phyloP scores from a whole-genome alignment of 2,329 filamentous ascomycete genomes.

The Xylaria polymorpha region DNA sequence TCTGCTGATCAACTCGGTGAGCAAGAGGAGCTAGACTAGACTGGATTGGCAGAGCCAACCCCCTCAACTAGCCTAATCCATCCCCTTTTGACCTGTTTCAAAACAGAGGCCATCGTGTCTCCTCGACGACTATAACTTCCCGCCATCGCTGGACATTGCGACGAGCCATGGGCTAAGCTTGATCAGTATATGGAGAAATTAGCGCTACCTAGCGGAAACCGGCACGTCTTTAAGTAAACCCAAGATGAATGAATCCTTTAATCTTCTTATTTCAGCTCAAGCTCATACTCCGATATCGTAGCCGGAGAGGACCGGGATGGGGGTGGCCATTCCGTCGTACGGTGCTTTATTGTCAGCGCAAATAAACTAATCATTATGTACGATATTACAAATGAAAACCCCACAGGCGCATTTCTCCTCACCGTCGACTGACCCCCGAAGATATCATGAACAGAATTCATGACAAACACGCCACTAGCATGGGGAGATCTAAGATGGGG shows the following conservation, averaged over 20 bases:
- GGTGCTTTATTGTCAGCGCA: background rate
- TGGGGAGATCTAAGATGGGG: background rate
- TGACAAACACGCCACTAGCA: background rate
- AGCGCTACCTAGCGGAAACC: background rate
- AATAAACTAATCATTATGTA: constrained; percentile 3
- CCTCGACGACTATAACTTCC: background rate
- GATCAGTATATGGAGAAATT: background rate
- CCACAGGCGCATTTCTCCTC: constrained; percentile 2
- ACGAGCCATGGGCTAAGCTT: constrained; percentile 12
- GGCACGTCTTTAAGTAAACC: background rate
- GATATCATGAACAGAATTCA: background rate
- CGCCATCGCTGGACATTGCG: background rate
- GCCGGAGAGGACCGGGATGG: background rate
- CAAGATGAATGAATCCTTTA: background rate
- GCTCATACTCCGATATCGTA: constrained; percentile 13
- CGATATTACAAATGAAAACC: constrained; percentile 17
- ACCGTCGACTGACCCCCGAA: background rate
- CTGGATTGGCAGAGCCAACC: constrained; percentile 25
- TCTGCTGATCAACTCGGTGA: constrained; percentile 23
- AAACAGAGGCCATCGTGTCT: constrained; percentile 5
- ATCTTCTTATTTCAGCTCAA: constrained; percentile 6
- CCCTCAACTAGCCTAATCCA: constrained; percentile 11
- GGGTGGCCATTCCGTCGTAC: background rate
- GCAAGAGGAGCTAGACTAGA: constrained; percentile 25
- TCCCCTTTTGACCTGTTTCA: constrained; percentile 1